Conservation (phyloP, 305 asterid genomes). For the Plantago lanceolata region DNA sequence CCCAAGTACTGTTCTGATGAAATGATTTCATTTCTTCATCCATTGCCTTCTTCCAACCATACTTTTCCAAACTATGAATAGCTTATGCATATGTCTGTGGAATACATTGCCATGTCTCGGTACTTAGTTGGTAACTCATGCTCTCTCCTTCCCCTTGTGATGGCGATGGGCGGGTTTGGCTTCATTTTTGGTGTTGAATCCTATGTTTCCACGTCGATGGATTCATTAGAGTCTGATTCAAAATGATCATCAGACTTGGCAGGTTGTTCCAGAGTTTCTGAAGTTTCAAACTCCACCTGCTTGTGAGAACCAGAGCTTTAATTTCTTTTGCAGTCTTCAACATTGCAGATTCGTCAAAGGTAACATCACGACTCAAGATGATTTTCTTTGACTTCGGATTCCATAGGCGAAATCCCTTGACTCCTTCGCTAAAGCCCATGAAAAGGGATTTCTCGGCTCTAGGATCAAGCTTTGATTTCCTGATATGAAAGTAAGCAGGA, state of each 20-base stretch:
- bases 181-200: neutral
- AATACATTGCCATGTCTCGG: neutral
- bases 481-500: neutral
- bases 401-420: slow-evolving; percentile 6
- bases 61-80: neutral
- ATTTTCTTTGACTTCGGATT: slow-evolving; percentile 7
- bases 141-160: neutral
- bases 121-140: neutral
- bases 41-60: slow-evolving; percentile 1
- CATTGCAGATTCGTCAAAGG: slow-evolving; percentile 9
- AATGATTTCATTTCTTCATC: slow-evolving; percentile 5
- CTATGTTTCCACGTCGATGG: neutral
- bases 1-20: neutral
- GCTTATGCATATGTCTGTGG: neutral
- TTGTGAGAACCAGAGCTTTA: too few species aligned
- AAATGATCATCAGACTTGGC: neutral
- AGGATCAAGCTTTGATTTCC: neutral
- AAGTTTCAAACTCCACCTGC: neutral
- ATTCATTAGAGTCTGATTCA: neutral
- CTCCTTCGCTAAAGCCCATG: slow-evolving; percentile 11
- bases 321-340: neutral
- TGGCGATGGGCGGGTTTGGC: neutral
- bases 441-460: slow-evolving; percentile 1
- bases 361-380: neutral
- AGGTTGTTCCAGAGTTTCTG: neutral